Base-by-base conservation (phyloP, 192 early-diverging fungal species). In the Rhizophagus sp. region DNA sequence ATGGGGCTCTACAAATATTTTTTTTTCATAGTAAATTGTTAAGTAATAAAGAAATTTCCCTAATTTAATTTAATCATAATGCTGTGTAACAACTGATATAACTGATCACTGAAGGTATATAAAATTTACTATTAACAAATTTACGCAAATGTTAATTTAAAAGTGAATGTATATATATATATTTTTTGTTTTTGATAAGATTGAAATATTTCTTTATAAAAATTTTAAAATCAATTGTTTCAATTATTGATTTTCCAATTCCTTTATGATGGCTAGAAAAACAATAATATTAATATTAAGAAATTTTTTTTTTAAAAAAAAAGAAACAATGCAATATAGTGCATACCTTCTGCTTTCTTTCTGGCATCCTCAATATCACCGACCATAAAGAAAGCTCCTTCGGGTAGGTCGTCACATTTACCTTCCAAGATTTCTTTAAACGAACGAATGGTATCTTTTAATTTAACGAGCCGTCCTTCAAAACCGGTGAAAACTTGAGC, bases 401-500 rank as follows among this genome's bases (percentile, higher is more conserved):
- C 97, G 82, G 97, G 97, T 67, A 97, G 90, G 77, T 83, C 83
- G 86, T 98, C 97, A 91, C 96, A 94, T 93, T 98, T 98, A 81
- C 97, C 97, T 76, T 95, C 95, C 39, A 98, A 88, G 82, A 98
- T 97, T 87, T 97, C 97, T 90, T 92, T 93, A 92, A 98, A 98
- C 34, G 96, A 97, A 83, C 95, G 94, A 88, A 98, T 94, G 81
- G 97, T 98, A 85, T 98, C 97, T 89, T 95, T 88, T 65, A 92
- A 85, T 47, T 88, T 85, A 80, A 98, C 96, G 82, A 95, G 93
- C 88, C 95, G 94, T 90, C 96, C 96, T 88, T 96, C 95, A 87
- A 92, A 97, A 91, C 97, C 97, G 88, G 96, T 98, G 91, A 98
- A 98, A 79, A 98, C 93, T 79, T 96, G 93, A 86, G 97, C 97